phyloP scores from a whole-genome alignment of 805 yeast genomes.

The Komagataella pseudopastoris region DNA sequence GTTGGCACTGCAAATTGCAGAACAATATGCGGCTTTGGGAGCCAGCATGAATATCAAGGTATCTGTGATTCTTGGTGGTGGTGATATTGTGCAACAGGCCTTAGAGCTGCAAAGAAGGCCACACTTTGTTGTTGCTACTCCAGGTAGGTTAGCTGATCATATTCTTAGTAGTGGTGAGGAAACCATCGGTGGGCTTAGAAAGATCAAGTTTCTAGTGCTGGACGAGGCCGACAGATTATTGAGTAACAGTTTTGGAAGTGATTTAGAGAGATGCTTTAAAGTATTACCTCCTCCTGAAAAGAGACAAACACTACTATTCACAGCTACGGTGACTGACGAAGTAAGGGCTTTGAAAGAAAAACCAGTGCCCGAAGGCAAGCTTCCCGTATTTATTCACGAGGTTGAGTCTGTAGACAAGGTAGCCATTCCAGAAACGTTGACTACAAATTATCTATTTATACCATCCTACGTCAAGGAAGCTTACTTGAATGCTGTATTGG shows the following conservation, averaged over 20 bases:
- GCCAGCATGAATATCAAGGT: conserved; percentile 76
- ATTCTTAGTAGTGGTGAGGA: conserved; percentile 82
- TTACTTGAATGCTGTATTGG: conserved; percentile 56
- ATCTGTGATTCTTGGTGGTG: conserved; percentile 89
- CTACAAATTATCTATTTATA: conserved; percentile 53
- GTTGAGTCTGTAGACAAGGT: conserved; percentile 60
- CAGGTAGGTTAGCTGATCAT: conserved; percentile 93
- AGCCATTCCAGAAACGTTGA: conserved; percentile 66
- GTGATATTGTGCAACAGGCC: conserved; percentile 83
- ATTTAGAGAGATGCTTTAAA: conserved; percentile 58
- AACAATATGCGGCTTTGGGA: conserved; percentile 89
- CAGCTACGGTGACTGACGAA: conserved; percentile 93
- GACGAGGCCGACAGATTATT: conserved; percentile 95
- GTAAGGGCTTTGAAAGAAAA: conserved; percentile 68
- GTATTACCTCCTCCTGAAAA: conserved; percentile 56
- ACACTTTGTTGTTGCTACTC: conserved; percentile 93
- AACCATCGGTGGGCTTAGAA: conserved; percentile 61
- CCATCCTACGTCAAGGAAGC: conserved; percentile 90
- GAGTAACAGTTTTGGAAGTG: conserved; percentile 72
- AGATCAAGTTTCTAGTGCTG: conserved; percentile 70
- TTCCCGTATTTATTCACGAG: conserved; percentile 57
- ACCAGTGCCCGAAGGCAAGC: conserved; percentile 40
- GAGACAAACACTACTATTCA: conserved; percentile 83
- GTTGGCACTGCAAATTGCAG: conserved; percentile 92
- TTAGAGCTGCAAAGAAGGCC: conserved; percentile 71